phyloP scores from a whole-genome alignment of 768 basidiomycete species.

The Lactarius psammicola region DNA sequence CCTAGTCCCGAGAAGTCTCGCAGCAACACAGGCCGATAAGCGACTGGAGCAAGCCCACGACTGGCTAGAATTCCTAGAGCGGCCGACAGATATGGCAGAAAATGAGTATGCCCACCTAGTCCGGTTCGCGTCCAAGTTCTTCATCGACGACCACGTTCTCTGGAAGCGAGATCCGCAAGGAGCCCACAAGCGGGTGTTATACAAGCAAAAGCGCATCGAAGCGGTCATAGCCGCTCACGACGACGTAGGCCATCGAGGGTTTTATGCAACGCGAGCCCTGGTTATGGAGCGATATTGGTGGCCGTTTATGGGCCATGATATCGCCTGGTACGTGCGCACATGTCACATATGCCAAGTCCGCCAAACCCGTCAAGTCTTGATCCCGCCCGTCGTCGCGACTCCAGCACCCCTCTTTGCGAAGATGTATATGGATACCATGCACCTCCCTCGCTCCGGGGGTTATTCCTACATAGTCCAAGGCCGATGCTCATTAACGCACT shows the following conservation, averaged over 20 bases:
- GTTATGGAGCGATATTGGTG: slow-evolving; percentile 32
- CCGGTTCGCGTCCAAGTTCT: no score
- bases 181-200: slow-evolving; percentile 28
- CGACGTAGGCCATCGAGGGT: slow-evolving; percentile 29
- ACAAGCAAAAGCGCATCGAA: neutral
- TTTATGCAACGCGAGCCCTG: slow-evolving; percentile 8
- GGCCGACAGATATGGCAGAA: no score
- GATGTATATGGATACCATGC: slow-evolving; percentile 43
- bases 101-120: no score
- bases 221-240: slow-evolving; percentile 29
- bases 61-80: no score
- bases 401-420: slow-evolving; percentile 36
- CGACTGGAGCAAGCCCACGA: no score
- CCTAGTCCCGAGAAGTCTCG: no score
- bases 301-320: slow-evolving; percentile 29
- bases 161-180: slow-evolving; percentile 21
- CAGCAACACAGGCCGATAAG: no score
- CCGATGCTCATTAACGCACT: slow-evolving; percentile 37
- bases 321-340: slow-evolving; percentile 30
- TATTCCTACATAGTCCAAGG: slow-evolving; percentile 41
- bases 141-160: no score
- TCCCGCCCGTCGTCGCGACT: slow-evolving; percentile 28
- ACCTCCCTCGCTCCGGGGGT: slow-evolving; percentile 37
- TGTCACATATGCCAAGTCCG: slow-evolving; percentile 39
- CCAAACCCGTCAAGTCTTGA: slow-evolving; percentile 31